Evolutionary conservation across 768 basidiomycete genomes (phyloP).

Genomic region (Asterophora lycoperdoides): DNA sequence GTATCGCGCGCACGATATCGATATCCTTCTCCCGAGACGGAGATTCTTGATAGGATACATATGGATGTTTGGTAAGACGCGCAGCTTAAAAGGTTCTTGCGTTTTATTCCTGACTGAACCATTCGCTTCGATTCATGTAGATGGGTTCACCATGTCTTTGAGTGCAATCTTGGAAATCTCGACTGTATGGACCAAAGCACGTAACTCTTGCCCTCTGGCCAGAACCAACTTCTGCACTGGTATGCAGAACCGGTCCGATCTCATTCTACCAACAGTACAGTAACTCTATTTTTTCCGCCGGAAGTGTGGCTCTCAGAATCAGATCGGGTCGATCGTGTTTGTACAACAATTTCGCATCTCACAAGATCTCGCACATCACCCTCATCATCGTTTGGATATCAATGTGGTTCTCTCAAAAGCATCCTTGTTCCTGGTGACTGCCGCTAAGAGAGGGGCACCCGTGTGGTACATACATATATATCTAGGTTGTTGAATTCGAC

Average conservation of each 20-base stretch:
- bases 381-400: slow-evolving; percentile 1
- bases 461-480: slow-evolving; percentile 16
- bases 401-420: slow-evolving; percentile 11
- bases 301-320: neutral
- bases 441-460: slow-evolving; percentile 8
- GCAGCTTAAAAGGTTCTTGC: too few relatives aligned
- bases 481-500: slow-evolving; percentile 4
- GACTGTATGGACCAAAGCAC: neutral
- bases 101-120: too few relatives aligned
- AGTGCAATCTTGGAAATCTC: neutral
- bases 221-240: neutral
- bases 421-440: slow-evolving; percentile 16
- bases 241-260: too few relatives aligned
- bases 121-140: too few relatives aligned
- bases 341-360: slow-evolving; percentile 4
- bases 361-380: slow-evolving; percentile 1
- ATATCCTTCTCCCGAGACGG: neutral
- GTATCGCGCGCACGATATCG: slow-evolving; percentile 3
- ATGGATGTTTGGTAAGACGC: too few relatives aligned
- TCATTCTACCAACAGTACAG: too few relatives aligned
- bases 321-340: slow-evolving; percentile 7
- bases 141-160: too few relatives aligned
- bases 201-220: neutral
- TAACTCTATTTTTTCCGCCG: neutral
- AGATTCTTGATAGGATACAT: neutral